Conservation (phyloP, 805 yeast species). For the Candida insectalens region DNA sequence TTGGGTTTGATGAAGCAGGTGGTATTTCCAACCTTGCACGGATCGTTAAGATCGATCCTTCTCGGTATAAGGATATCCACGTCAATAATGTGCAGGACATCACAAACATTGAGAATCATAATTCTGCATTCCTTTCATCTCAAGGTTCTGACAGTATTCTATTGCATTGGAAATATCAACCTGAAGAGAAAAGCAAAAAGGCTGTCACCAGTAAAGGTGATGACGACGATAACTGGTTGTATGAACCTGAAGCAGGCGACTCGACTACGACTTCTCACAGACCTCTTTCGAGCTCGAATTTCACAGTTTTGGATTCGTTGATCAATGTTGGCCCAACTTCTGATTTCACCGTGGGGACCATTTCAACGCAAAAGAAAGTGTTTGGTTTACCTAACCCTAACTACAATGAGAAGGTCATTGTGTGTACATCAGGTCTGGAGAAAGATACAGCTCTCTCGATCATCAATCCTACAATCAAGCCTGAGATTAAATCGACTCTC, state of each 20-base stretch:
- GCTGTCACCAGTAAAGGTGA: conserved; percentile 16
- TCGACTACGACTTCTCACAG: conserved; percentile 4
- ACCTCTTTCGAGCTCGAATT: conserved; percentile 21
- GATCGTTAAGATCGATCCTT: conserved; percentile 12
- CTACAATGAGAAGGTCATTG: conserved; percentile 52
- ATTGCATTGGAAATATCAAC: conserved; percentile 26
- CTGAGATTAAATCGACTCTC: conserved; percentile 55
- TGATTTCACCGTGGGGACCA: conserved; percentile 54
- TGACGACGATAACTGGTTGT: conserved; percentile 37
- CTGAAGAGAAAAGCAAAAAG: conserved; percentile 11
- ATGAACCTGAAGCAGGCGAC: conserved; percentile 26
- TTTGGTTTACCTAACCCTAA: conserved; percentile 66
- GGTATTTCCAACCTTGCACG: conserved; percentile 25
- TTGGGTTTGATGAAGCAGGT: conserved; percentile 24
- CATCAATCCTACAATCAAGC: conserved; percentile 60
- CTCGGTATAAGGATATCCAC: conserved; percentile 13
- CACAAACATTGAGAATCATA: conserved; percentile 28
- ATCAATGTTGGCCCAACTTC: conserved; percentile 67
- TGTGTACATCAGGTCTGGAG: conserved; percentile 62
- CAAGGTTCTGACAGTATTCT: conserved; percentile 50
- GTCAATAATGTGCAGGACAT: conserved; percentile 30
- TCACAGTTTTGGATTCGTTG: conserved; percentile 42
- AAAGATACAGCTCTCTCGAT: conserved; percentile 45
- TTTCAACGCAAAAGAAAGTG: conserved; percentile 41
- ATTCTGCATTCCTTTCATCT: conserved; percentile 49